Conservation (phyloP, 2,329 filamentous ascomycete genomes). For the Bertia moriformis region DNA sequence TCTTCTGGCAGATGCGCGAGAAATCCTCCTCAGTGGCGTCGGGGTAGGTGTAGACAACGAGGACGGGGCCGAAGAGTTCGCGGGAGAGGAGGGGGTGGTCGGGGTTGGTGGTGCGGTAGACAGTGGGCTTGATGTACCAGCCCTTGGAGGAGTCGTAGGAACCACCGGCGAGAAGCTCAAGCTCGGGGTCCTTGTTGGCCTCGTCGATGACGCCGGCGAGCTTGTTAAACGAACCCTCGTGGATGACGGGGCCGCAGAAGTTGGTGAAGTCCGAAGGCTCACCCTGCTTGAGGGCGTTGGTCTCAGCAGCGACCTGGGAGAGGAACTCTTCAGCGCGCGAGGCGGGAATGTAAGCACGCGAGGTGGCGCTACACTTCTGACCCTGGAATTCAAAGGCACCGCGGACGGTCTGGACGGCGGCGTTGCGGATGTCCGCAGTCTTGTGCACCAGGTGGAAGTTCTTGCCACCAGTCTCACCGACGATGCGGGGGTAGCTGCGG, state of each 20-base stretch:
- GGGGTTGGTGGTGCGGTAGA: conserved; percentile 64
- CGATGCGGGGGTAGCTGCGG: conserved; percentile 71
- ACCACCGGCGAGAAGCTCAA: conserved; percentile 63
- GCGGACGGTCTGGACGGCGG: conserved; percentile 67
- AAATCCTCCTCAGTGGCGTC: conserved; percentile 47
- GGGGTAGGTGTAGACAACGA: conserved; percentile 65
- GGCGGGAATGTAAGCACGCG: conserved; percentile 62
- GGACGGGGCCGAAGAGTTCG: conserved; percentile 71
- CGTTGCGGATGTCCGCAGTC: conserved; percentile 65
- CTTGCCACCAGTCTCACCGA: conserved; percentile 84
- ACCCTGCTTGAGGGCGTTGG: conserved; percentile 56
- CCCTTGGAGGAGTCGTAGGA: conserved; percentile 65
- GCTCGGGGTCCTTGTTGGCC: conserved; percentile 60
- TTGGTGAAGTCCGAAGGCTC: conserved; percentile 50
- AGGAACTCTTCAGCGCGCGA: conserved; percentile 64
- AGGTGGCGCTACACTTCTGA: conserved; percentile 81
- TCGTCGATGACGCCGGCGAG: conserved; percentile 63
- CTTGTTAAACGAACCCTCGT: conserved; percentile 69
- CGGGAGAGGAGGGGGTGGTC: conserved; percentile 59
- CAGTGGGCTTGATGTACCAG: conserved; percentile 72
- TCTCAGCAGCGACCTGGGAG: conserved; percentile 51
- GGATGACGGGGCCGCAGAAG: conserved; percentile 81
- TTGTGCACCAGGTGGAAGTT: conserved; percentile 79
- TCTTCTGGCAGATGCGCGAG: conserved; percentile 39
- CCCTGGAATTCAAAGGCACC: conserved; percentile 84